These are phyloP conservation scores for Kuraishia molischiana DNA, from an alignment of 805 yeast species.

Conservation along the genomic window DNA sequence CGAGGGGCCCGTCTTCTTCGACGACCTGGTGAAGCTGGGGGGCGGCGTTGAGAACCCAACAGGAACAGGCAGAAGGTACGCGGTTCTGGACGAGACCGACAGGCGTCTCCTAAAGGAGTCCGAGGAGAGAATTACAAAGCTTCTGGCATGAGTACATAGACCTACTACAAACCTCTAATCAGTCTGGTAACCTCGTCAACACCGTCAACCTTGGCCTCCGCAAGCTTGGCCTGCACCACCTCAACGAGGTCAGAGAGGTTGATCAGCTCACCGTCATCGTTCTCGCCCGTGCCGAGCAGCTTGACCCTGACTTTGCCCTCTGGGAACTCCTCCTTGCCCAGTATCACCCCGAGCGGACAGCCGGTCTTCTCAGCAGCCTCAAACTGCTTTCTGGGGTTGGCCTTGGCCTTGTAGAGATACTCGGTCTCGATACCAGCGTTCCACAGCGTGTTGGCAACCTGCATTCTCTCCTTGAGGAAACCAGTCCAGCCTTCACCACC, in stretches of 20 bases:
- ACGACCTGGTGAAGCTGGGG: conserved; percentile 17
- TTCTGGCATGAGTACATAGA: background rate
- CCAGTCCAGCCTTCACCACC: conserved; percentile 97
- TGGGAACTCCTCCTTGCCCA: conserved; percentile 90
- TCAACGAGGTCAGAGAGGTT: conserved; percentile 48
- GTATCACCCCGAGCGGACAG: conserved; percentile 80
- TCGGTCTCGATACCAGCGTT: conserved; percentile 82
- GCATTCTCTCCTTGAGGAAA: conserved; percentile 85
- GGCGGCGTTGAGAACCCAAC: conserved; percentile 10
- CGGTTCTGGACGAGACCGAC: conserved; percentile 1
- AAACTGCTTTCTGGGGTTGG: conserved; percentile 91
- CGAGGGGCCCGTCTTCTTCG: conserved; percentile 19
- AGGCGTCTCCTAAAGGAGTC: background rate
- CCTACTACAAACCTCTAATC: conserved; percentile 15
- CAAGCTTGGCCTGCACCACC: conserved; percentile 30
- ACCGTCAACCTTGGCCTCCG: conserved; percentile 35
- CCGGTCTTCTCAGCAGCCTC: conserved; percentile 97
- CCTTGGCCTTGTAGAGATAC: conserved; percentile 86
- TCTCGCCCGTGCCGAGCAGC: conserved; percentile 80
- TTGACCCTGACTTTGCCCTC: conserved; percentile 81
- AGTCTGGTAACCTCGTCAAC: conserved; percentile 56
- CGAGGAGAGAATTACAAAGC: background rate
- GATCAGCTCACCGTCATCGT: conserved; percentile 78
- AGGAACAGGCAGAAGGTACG: conserved; percentile 1
- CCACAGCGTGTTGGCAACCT: conserved; percentile 78